Base-by-base conservation (phyloP, 345 rosid genomes). In the Eucalyptus caleyi region DNA sequence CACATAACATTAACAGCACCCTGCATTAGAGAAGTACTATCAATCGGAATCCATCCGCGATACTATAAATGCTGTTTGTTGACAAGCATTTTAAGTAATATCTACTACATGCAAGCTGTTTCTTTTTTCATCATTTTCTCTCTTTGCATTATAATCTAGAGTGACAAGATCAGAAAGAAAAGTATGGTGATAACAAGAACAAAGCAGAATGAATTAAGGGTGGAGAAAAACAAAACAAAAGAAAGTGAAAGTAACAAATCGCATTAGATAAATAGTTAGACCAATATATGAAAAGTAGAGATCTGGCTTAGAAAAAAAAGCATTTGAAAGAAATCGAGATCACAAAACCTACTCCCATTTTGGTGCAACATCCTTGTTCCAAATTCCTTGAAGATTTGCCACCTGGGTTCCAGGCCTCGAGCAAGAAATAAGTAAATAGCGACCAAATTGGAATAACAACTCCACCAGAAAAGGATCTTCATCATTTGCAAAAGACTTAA, bases 341-440 rank as follows among this genome's bases (percentile, higher is more conserved):
- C 90, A 37, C 65, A 42, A 89, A 88, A 93, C 98, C 21, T 95
- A 98, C 99, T 98, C 99, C 99, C 99, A 98, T 80, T 91, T 93
- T 32, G 99, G 99, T 62, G 91, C 93, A 89, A 95, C 86, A 93
- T 96, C 97, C 87, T 92, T 93, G 94, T 96, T 98, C 99, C 99
- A 98, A 92, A 98, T 95, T 59, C 99, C 99, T 89, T 97, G 98
- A 90, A 97, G 93, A 92, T 97, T 98, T 87, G 99, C 96, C 87
- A 96, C 98, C 90, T 95, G 99, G 85, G 98, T 95, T 93, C 99
- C 98, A 8, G 99, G 98, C 88, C 97, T 91, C 60, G 99, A 98
- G 89, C 93, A 95, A 91, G 99, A 95, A 88, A 98, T 97, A 82
- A 98, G 98, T 92, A 98, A 92, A 93, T 96, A 98, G 49, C 99